Conservation (phyloP, 1,284 basidiomycete species). For the Trametes versicolor region DNA sequence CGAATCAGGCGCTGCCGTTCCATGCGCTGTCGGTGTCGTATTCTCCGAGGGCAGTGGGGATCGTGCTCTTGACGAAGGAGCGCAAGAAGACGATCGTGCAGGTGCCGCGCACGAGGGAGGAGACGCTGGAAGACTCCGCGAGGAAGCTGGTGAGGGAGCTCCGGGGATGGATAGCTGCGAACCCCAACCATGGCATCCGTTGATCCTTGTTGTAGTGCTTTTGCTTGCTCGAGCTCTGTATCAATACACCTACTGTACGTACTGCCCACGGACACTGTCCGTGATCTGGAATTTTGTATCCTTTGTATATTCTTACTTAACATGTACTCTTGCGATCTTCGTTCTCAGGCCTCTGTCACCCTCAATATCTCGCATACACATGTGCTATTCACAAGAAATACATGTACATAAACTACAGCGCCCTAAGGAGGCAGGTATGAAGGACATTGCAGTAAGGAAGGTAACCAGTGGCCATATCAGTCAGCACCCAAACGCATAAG, state of each 20-base stretch:
- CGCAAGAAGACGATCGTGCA: constrained; percentile 68
- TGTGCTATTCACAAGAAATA: neutral
- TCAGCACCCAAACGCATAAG: constrained; percentile 19
- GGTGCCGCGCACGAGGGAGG: constrained; percentile 59
- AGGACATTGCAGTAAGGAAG: constrained; percentile 1
- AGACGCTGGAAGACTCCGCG: constrained; percentile 68
- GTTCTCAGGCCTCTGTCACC: no score
- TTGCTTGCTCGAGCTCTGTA: neutral
- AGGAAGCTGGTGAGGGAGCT: constrained; percentile 58
- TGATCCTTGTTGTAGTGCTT: neutral
- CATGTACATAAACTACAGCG: constrained; percentile 14
- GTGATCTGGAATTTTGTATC: neutral
- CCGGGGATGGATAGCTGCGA: constrained; percentile 35
- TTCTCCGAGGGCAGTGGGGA: constrained; percentile 63
- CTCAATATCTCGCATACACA: neutral
- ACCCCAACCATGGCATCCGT: constrained; percentile 18
- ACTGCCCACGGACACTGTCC: neutral
- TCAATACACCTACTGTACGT: neutral
- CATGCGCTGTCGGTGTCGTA: constrained; percentile 63
- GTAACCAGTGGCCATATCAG: neutral
- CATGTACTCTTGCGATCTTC: no score
- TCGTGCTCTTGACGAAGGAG: constrained; percentile 55
- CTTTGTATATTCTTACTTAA: neutral
- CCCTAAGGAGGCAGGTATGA: constrained; percentile 1
- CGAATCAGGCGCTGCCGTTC: constrained; percentile 58